Evolutionary conservation across 345 rosid genomes (phyloP).

Genomic region (Passiflora organensis): DNA sequence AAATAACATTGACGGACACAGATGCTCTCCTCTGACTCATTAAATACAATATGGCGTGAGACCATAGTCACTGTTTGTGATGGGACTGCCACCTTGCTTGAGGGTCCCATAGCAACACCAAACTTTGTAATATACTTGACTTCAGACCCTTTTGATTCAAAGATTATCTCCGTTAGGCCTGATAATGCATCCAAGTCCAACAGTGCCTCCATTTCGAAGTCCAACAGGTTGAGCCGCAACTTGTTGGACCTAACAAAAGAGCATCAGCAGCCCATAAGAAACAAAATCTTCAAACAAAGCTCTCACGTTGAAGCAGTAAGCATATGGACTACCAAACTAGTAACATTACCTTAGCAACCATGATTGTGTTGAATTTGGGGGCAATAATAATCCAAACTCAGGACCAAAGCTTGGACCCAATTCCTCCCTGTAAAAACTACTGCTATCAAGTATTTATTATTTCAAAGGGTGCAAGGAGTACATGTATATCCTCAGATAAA

Average conservation of each 20-base stretch:
- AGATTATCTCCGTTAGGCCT: constrained; percentile 74
- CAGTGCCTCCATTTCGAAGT: constrained; percentile 47
- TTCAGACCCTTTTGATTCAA: constrained; percentile 54
- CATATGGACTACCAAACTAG: neutral
- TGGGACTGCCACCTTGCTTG: constrained; percentile 48
- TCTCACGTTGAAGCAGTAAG: neutral
- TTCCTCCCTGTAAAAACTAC: constrained; percentile 54
- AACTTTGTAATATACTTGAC: constrained; percentile 54
- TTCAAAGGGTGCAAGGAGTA: constrained; percentile 11
- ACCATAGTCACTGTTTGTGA: constrained; percentile 59
- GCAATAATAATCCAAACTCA: constrained; percentile 60
- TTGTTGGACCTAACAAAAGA: constrained; percentile 56
- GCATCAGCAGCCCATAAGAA: constrained; percentile 1
- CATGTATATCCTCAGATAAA: constrained; percentile 13
- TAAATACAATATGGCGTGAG: constrained; percentile 68
- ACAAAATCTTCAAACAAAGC: neutral
- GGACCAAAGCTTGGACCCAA: constrained; percentile 45
- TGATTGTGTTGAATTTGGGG: constrained; percentile 57
- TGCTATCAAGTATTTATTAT: constrained; percentile 9
- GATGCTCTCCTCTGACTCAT: constrained; percentile 61
- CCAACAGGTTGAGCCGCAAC: constrained; percentile 47
- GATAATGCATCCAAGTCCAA: constrained; percentile 80
- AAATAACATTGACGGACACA: constrained; percentile 66
- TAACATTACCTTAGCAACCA: constrained; percentile 72
- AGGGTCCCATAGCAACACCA: constrained; percentile 64